Evolutionary conservation across 495 filamentous ascomycete genomes (phyloP).

Genomic region (Coniosporium apollinis): DNA sequence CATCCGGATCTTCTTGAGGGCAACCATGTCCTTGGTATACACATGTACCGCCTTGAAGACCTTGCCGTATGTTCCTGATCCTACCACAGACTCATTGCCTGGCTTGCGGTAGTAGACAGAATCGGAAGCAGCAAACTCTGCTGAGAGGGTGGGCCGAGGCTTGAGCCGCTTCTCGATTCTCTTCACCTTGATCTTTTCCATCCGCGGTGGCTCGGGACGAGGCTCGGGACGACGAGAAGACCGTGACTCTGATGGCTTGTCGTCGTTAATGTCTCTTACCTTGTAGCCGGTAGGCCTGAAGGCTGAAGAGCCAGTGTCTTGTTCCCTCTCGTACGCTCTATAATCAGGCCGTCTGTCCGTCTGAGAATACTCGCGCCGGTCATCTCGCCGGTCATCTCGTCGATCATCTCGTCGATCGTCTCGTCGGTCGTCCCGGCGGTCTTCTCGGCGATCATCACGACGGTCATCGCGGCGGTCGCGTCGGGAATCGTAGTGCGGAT

Average conservation of each 20-base stretch:
- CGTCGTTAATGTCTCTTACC: too few relatives aligned
- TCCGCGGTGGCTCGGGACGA: constrained; percentile 27
- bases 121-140: constrained; percentile 57
- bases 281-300: too few relatives aligned
- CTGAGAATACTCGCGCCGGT: too few relatives aligned
- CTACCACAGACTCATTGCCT: constrained; percentile 85
- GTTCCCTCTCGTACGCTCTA: too few relatives aligned
- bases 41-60: constrained; percentile 97
- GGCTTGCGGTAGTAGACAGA: constrained; percentile 87
- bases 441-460: too few relatives aligned
- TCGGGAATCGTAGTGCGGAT: not conserved
- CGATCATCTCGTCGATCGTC: constrained; percentile 23
- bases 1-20: constrained; percentile 88
- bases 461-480: too few relatives aligned
- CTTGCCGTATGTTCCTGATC: constrained; percentile 89
- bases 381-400: constrained; percentile 17
- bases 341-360: too few relatives aligned
- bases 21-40: constrained; percentile 78
- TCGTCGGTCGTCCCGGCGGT: too few relatives aligned
- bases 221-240: not conserved
- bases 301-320: too few relatives aligned
- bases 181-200: too few relatives aligned
- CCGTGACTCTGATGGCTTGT: too few relatives aligned
- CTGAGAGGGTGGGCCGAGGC: constrained; percentile 47
- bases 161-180: constrained; percentile 56